Conservation (phyloP, 108 stramenopile genomes). For the Nitzschia sp. region DNA sequence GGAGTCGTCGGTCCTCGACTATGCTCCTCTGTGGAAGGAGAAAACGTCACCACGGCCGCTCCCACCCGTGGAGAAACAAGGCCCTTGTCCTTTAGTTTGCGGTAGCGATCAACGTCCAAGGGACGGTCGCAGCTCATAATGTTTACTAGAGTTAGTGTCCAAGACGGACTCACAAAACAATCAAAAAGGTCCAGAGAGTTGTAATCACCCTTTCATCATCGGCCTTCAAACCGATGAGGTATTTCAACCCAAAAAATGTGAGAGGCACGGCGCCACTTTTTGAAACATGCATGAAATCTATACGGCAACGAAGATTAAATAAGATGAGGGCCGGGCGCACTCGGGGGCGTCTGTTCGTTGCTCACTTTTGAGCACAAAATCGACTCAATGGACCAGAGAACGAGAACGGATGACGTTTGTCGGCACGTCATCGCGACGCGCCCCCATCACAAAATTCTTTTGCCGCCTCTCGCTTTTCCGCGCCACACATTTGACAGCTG, state of each 20-base stretch:
- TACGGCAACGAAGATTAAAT: no score
- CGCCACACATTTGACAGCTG: no score
- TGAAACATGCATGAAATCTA: no score
- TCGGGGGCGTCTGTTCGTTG: no score
- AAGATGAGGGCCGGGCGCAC: no score
- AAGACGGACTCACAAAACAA: not conserved
- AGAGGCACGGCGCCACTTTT: not conserved
- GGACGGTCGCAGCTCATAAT: constrained; percentile 10
- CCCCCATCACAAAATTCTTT: not conserved
- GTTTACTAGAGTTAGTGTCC: not conserved
- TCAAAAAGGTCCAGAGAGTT: not conserved
- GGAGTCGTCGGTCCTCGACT: not conserved
- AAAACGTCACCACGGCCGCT: constrained; percentile 2
- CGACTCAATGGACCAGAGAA: not conserved
- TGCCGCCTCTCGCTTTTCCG: no score
- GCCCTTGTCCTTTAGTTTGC: constrained; percentile 12
- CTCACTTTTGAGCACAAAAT: no score
- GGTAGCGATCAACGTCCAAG: constrained; percentile 10
- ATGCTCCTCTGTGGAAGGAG: not conserved
- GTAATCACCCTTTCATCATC: not conserved
- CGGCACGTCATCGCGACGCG: not conserved
- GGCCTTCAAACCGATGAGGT: not conserved
- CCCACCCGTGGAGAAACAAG: constrained; percentile 3
- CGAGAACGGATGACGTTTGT: not conserved
- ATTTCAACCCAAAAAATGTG: not conserved